Conservation (phyloP, 2,329 filamentous ascomycete species). For the Emmonsiellopsis sp. region DNA sequence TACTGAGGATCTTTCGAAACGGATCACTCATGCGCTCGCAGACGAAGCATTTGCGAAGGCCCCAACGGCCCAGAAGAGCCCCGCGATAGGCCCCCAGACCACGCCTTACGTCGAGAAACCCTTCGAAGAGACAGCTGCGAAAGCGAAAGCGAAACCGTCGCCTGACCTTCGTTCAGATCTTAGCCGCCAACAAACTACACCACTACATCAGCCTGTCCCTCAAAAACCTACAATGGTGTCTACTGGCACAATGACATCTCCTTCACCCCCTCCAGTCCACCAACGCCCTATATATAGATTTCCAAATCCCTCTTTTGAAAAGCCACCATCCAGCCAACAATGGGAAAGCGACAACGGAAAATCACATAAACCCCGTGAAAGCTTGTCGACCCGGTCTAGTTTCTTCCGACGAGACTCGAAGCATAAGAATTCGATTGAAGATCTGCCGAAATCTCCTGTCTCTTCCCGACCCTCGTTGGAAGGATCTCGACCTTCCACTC, state of each 20-base stretch:
- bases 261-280: slow-evolving; percentile 27
- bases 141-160: slow-evolving; percentile 15
- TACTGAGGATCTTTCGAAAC: slow-evolving; percentile 50
- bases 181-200: slow-evolving; percentile 20
- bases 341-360: slow-evolving; percentile 19
- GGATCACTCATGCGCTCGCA: slow-evolving; percentile 65
- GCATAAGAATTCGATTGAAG: slow-evolving; percentile 40
- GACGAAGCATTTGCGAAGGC: slow-evolving; percentile 67
- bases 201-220: slow-evolving; percentile 35
- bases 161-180: slow-evolving; percentile 18
- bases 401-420: slow-evolving; percentile 23
- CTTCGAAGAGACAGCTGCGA: slow-evolving; percentile 14
- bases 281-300: slow-evolving; percentile 45
- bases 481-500: slow-evolving; percentile 50
- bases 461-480: slow-evolving; percentile 63
- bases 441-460: slow-evolving; percentile 44
- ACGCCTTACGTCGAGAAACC: slow-evolving; percentile 7
- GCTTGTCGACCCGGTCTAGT: not conserved
- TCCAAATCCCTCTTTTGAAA: slow-evolving; percentile 36
- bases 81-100: slow-evolving; percentile 18
- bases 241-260: slow-evolving; percentile 70
- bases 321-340: slow-evolving; percentile 41
- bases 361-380: slow-evolving; percentile 5
- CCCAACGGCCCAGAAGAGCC: slow-evolving; percentile 21
- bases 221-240: slow-evolving; percentile 50